Conservation (phyloP, 352 stramenopile genomes). For the Pythium vanterpoolii region DNA sequence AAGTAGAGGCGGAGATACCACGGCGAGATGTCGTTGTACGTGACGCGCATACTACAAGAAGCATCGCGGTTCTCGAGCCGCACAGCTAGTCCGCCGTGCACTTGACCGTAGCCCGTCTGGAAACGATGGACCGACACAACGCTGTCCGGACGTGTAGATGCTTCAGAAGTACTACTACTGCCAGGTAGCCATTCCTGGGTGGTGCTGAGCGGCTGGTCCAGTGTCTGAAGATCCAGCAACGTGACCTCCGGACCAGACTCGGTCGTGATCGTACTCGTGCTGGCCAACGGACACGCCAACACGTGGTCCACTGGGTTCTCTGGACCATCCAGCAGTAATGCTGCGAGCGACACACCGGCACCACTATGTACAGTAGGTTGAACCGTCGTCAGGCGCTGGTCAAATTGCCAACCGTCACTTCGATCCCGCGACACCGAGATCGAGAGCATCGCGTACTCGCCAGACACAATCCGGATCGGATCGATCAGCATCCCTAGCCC, state of each 20-base stretch:
- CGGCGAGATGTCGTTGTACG: constrained; percentile 73
- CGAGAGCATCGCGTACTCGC: constrained; percentile 64
- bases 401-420: constrained; percentile 30
- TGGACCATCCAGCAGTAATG: constrained; percentile 37
- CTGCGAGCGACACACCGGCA: constrained; percentile 35
- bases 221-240: constrained; percentile 2
- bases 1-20: constrained; percentile 83
- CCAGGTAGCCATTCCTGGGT: neutral
- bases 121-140: constrained; percentile 68
- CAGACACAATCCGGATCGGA: constrained; percentile 67
- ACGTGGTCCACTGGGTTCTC: neutral
- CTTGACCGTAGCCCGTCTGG: constrained; percentile 70
- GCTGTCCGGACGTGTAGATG: constrained; percentile 3
- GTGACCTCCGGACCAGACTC: neutral
- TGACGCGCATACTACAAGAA: constrained; percentile 45
- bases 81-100: constrained; percentile 68
- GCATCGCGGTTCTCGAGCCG: constrained; percentile 59
- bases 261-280: constrained; percentile 5
- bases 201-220: neutral
- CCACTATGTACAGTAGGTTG: constrained; percentile 28
- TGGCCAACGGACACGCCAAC: constrained; percentile 15
- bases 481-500: constrained; percentile 71
- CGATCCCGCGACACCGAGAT: constrained; percentile 35
- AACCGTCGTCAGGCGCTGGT: constrained; percentile 62
- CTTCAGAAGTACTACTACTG: neutral